Evolutionary conservation across 2,329 filamentous ascomycete species (phyloP).

Genomic region (Pseudogymnoascus sp.): DNA sequence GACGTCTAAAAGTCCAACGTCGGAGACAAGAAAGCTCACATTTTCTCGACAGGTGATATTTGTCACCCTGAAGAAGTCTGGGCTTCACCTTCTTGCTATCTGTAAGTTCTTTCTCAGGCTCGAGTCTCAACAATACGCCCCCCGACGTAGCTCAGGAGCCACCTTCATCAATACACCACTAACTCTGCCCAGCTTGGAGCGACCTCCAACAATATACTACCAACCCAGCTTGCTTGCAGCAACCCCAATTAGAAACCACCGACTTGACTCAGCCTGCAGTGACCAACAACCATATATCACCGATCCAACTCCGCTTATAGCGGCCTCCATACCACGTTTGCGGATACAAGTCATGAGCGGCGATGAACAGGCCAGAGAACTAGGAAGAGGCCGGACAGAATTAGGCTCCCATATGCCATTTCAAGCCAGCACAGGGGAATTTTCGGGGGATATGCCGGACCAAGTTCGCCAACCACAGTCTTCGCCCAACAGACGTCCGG

Average conservation of each 20-base stretch:
- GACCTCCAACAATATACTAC: not conserved
- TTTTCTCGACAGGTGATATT: not conserved
- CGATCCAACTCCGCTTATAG: not conserved
- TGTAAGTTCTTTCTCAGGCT: not conserved
- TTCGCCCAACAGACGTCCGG: not conserved
- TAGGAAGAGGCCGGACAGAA: conserved; percentile 1
- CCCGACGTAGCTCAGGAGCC: not conserved
- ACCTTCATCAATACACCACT: not conserved
- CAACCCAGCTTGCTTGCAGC: not conserved
- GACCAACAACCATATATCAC: not conserved
- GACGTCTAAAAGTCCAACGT: not conserved
- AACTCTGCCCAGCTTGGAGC: not conserved
- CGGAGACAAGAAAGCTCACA: not conserved
- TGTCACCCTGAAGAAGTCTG: not conserved
- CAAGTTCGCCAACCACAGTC: not conserved
- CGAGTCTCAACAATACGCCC: not conserved
- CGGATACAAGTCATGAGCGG: conserved; percentile 4
- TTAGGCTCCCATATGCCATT: not conserved
- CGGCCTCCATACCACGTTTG: not conserved
- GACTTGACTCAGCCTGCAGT: not conserved
- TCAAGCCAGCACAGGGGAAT: not conserved
- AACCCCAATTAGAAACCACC: not conserved
- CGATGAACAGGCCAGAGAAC: conserved; percentile 1
- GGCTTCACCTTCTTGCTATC: not conserved
- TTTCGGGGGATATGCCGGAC: not conserved